Evolutionary conservation across 768 basidiomycete genomes (phyloP).

Genomic region (Pleurotus tuoliensis): DNA sequence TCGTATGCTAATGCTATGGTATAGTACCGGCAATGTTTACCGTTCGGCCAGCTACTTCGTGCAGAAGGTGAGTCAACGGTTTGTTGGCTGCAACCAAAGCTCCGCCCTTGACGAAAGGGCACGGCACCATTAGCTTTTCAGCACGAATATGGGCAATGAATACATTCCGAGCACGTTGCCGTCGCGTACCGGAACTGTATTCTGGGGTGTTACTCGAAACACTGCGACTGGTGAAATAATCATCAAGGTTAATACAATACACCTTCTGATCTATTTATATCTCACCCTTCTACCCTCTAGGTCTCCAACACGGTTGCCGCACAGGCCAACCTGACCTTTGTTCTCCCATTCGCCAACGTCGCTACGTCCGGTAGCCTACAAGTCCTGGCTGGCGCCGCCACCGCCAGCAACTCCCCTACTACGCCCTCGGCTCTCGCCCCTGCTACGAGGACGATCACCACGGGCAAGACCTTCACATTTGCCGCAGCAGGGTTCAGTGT

Average conservation of each 20-base stretch:
- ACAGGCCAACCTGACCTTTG: conserved; percentile 42
- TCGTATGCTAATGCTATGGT: background rate
- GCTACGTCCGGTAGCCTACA: conserved; percentile 39
- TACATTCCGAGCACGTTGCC: conserved; percentile 65
- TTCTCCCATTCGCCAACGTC: conserved; percentile 50
- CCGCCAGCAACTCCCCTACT: conserved; percentile 52
- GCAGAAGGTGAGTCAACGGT: conserved; percentile 43
- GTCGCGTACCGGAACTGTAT: conserved; percentile 37
- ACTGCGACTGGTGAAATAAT: conserved; percentile 38
- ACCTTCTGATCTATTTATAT: background rate
- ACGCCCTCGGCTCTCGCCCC: conserved; percentile 47
- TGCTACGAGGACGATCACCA: conserved; percentile 35
- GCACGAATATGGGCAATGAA: conserved; percentile 55
- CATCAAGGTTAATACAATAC: conserved; percentile 45
- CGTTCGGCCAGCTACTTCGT: conserved; percentile 61
- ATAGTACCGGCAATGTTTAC: conserved; percentile 49
- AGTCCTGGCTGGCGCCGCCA: conserved; percentile 45
- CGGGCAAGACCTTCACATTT: conserved; percentile 51
- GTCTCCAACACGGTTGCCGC: conserved; percentile 46
- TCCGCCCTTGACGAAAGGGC: background rate
- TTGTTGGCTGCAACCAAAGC: no score
- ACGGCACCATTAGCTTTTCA: conserved; percentile 54
- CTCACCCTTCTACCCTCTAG: conserved; percentile 25
- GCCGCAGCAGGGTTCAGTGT: conserved; percentile 46
- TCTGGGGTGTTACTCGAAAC: conserved; percentile 58